These are phyloP conservation scores for Rhynchosporium graminicola DNA, from an alignment of 2,329 filamentous ascomycete species.

Conservation along the genomic window DNA sequence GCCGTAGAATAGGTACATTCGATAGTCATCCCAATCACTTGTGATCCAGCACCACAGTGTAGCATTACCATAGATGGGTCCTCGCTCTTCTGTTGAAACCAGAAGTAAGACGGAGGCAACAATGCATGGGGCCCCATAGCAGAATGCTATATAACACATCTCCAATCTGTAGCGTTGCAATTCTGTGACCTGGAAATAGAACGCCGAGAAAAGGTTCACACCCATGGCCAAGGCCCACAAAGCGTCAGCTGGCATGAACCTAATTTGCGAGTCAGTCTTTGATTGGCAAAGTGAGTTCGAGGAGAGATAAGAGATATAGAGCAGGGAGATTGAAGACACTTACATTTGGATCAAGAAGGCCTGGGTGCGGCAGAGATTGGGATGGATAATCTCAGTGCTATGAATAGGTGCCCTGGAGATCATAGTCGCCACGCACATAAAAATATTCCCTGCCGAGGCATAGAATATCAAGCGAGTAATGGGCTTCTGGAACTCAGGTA, in stretches of 20 bases:
- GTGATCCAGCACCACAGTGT: conserved; percentile 81
- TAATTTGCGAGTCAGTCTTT: conserved; percentile 40
- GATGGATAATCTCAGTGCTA: neutral
- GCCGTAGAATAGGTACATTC: conserved; percentile 74
- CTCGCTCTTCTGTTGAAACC: conserved; percentile 52
- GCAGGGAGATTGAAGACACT: conserved; percentile 38
- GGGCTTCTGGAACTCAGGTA: conserved; percentile 73
- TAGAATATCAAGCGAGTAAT: conserved; percentile 86
- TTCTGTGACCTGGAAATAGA: conserved; percentile 72
- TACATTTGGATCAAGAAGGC: conserved; percentile 82
- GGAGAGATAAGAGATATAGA: neutral
- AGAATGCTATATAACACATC: conserved; percentile 66
- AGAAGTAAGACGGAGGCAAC: conserved; percentile 70
- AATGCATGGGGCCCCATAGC: conserved; percentile 73
- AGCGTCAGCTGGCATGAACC: conserved; percentile 77
- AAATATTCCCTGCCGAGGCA: conserved; percentile 77
- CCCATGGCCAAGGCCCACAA: conserved; percentile 82
- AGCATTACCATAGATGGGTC: conserved; percentile 72
- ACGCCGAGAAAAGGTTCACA: conserved; percentile 79
- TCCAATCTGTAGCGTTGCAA: conserved; percentile 66
- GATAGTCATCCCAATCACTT: conserved; percentile 66
- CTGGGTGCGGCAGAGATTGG: conserved; percentile 64
- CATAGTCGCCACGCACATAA: conserved; percentile 74
- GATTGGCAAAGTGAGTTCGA: neutral
- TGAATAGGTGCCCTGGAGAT: conserved; percentile 65